Evolutionary conservation across 805 yeast species (phyloP).

Genomic region (Lachancea sp.): DNA sequence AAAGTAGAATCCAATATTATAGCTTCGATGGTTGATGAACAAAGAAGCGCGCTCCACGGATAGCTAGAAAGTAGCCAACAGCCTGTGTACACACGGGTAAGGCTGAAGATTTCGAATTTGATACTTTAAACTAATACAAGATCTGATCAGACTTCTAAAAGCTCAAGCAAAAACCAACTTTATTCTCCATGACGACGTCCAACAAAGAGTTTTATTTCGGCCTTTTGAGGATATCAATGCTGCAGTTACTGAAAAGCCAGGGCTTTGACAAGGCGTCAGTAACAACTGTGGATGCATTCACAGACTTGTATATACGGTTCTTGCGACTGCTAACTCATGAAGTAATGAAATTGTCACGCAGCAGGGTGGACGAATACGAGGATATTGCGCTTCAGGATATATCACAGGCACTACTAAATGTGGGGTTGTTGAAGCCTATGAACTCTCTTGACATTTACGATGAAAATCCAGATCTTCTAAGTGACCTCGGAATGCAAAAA

Average conservation of each 20-base stretch:
- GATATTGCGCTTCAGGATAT: slow-evolving; percentile 54
- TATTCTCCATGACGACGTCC: slow-evolving; percentile 16
- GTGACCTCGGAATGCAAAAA: slow-evolving; percentile 42
- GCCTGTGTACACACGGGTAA: too few relatives aligned
- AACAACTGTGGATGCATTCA: slow-evolving; percentile 61
- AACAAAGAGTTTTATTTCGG: slow-evolving; percentile 41
- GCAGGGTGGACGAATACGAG: slow-evolving; percentile 42
- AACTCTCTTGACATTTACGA: slow-evolving; percentile 48
- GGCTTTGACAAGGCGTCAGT: slow-evolving; percentile 82
- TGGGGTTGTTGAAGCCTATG: slow-evolving; percentile 57
- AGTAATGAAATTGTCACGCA: slow-evolving; percentile 44
- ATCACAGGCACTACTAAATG: slow-evolving; percentile 58
- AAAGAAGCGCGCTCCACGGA: too few relatives aligned
- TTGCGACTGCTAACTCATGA: slow-evolving; percentile 48
- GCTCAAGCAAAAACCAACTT: not conserved
- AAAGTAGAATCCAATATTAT: too few relatives aligned
- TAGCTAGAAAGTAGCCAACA: too few relatives aligned
- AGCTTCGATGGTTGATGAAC: too few relatives aligned
- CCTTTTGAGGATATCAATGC: slow-evolving; percentile 42
- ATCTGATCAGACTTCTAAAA: not conserved
- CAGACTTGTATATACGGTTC: slow-evolving; percentile 68
- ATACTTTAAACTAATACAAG: too few relatives aligned
- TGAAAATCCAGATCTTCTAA: slow-evolving; percentile 38
- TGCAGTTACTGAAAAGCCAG: slow-evolving; percentile 58
- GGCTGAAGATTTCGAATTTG: too few relatives aligned